Percentiles rank a stretch among this genome's conserved stretches.
Evolutionary conservation across 1,284 basidiomycete species (phyloP).

Genomic region (Apiotrichum laibachii): DNA sequence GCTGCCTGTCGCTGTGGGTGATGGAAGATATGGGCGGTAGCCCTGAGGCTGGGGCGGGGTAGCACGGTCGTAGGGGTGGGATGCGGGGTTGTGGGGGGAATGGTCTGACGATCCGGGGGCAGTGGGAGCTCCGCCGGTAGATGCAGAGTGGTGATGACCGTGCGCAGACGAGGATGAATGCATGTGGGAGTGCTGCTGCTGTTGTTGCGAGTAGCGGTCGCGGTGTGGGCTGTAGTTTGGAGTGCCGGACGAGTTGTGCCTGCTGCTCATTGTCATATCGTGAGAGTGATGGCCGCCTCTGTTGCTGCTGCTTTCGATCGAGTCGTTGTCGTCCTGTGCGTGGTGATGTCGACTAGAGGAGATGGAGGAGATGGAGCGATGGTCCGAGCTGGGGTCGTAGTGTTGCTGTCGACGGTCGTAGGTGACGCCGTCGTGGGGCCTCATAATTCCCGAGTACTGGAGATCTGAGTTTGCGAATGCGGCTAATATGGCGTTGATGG

Average conservation of each 20-base stretch:
- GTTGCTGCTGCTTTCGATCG: not conserved
- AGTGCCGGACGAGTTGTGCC: not conserved
- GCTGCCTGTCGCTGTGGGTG: not conserved
- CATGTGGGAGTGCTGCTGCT: not conserved
- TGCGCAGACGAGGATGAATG: not conserved
- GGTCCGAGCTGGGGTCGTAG: constrained; percentile 7
- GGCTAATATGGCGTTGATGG: constrained; percentile 9
- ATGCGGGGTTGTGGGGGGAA: not conserved
- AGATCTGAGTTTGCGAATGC: constrained; percentile 16
- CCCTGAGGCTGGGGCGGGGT: constrained; percentile 6
- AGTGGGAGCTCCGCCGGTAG: not conserved
- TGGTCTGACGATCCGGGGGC: not conserved
- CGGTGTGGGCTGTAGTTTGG: constrained; percentile 1
- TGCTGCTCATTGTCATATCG: not conserved
- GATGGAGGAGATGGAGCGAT: not conserved
- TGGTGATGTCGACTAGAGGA: not conserved
- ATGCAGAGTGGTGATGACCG: not conserved
- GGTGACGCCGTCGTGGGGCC: constrained; percentile 8
- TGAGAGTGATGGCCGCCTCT: not conserved
- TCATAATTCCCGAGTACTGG: constrained; percentile 20
- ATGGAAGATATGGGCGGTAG: constrained; percentile 4
- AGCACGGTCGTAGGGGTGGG: constrained; percentile 2
- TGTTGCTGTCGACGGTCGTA: constrained; percentile 5
- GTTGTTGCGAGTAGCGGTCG: not conserved
- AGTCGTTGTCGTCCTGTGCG: not conserved